Conservation (phyloP, 2,329 filamentous ascomycete genomes). For the Pestalotiopsis sp. region DNA sequence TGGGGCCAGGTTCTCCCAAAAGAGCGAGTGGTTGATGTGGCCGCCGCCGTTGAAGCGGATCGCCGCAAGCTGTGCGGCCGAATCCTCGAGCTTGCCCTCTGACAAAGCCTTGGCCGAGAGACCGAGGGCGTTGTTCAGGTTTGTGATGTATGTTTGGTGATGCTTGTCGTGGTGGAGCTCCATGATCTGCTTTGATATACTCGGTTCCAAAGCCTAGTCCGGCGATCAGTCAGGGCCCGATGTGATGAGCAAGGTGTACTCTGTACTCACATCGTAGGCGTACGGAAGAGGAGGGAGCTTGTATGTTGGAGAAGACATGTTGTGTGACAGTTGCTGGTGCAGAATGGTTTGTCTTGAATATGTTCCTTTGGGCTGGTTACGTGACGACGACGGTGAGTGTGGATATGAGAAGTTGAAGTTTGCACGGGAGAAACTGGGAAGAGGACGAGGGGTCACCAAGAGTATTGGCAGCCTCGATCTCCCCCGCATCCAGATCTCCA, state of each 20-base stretch:
- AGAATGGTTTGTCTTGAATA: too few species aligned
- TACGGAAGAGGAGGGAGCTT: slow-evolving; percentile 67
- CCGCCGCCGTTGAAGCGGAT: slow-evolving; percentile 90
- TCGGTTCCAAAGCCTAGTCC: slow-evolving; percentile 66
- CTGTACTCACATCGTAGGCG: slow-evolving; percentile 62
- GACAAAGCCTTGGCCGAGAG: slow-evolving; percentile 57
- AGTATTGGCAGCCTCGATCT: not conserved
- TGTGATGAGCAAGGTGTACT: not conserved
- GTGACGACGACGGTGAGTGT: too few species aligned
- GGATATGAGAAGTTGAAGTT: too few species aligned
- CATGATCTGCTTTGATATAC: slow-evolving; percentile 79
- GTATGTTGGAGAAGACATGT: slow-evolving; percentile 36
- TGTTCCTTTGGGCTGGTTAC: too few species aligned
- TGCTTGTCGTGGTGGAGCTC: slow-evolving; percentile 78
- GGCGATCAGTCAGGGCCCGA: not conserved
- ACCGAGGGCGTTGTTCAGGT: slow-evolving; percentile 67
- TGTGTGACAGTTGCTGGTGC: not conserved
- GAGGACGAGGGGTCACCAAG: not conserved
- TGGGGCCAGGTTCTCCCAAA: slow-evolving; percentile 82
- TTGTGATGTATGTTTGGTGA: slow-evolving; percentile 76
- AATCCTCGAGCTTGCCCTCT: slow-evolving; percentile 56
- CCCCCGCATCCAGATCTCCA: not conserved
- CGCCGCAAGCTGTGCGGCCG: slow-evolving; percentile 63
- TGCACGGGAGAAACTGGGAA: too few species aligned
- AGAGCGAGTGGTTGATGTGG: slow-evolving; percentile 90